Conservation (phyloP, 2,329 filamentous ascomycete genomes). For the Arthrobotrys pseudoclavata region DNA sequence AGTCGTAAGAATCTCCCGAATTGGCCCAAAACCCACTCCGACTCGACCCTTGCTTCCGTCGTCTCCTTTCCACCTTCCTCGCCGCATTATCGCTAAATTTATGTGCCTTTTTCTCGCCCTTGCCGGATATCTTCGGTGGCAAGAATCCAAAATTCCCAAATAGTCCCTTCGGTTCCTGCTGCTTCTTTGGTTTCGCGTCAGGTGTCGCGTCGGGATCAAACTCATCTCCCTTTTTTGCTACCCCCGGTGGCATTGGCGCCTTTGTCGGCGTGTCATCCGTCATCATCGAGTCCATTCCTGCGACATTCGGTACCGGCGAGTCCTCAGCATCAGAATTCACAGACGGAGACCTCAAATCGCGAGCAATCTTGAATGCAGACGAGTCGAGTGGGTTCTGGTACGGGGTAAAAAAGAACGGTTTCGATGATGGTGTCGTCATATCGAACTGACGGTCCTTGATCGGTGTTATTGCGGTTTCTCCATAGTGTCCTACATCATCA, state of each 20-base stretch:
- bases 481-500: constrained; percentile 41
- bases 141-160: constrained; percentile 48
- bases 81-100: constrained; percentile 58
- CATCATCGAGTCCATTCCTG: constrained; percentile 53
- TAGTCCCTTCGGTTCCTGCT: constrained; percentile 23
- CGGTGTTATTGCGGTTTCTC: constrained; percentile 49
- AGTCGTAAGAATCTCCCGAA: constrained; percentile 51
- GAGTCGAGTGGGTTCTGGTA: constrained; percentile 47
- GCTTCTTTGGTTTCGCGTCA: constrained; percentile 7
- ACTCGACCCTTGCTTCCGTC: constrained; percentile 39
- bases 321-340: constrained; percentile 51
- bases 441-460: constrained; percentile 52
- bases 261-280: constrained; percentile 46
- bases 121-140: constrained; percentile 35
- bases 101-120: constrained; percentile 27
- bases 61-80: constrained; percentile 42
- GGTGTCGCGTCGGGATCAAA: constrained; percentile 2
- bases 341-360: constrained; percentile 45
- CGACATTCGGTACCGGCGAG: constrained; percentile 40
- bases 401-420: constrained; percentile 54
- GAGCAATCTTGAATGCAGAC: constrained; percentile 43
- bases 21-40: constrained; percentile 38
- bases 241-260: neutral
- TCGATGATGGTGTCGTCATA: constrained; percentile 46
- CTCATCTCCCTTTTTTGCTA: neutral